Evolutionary conservation across 805 yeast genomes (phyloP), one percentile per base, ranked within the genome.

Genomic region (Jamesozyma lodderae): DNA sequence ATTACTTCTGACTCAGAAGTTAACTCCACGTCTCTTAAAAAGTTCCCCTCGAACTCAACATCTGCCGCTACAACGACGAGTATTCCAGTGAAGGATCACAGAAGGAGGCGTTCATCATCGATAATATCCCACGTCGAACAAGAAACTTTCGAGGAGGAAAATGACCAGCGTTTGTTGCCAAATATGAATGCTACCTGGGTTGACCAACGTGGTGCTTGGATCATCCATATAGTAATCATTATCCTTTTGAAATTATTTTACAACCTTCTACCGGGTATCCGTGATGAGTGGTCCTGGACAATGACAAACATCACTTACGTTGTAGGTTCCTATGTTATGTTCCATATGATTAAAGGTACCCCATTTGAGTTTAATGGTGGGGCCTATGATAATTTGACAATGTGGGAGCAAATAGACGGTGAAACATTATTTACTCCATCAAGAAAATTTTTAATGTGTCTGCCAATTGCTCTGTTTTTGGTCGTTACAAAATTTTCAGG

Each of bases 381-480:
- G 31, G 97, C 96, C 0, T 92, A 82, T 62, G 98, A 90, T 58
- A 79, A 85, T 54, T 70, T 90, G 47, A 92, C 96, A 16, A 86
- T 90, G 96, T 90, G 98, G 98, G 98, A 90, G 62, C 98, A 90
- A 63, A 80, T 68, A 26, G 94, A 84, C 59, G 78, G 87, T 52
- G 98, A 96, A 42, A 96, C 87, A 55, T 94, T 86, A 61, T 90
- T 87, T 60, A 92, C 97, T 0, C 97, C 97, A 10, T 79, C 95
- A 25, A 88, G 92, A 68, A 90, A 90, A 63, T 90, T 87, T 56
- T 68, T 90, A 47, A 74, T 90, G 66, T 77, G 84, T 34, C 96
- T 90, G 11, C 98, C 98, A 23, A 83, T 92, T 46, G 80, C 76
- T 6, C 69, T 92, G 52, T 92, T 90, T 52, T 69, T 90, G 48